These are phyloP conservation scores for Hyaloraphidium curvatum DNA, from an alignment of 192 early-diverging fungal genomes.

Conservation along the genomic window DNA sequence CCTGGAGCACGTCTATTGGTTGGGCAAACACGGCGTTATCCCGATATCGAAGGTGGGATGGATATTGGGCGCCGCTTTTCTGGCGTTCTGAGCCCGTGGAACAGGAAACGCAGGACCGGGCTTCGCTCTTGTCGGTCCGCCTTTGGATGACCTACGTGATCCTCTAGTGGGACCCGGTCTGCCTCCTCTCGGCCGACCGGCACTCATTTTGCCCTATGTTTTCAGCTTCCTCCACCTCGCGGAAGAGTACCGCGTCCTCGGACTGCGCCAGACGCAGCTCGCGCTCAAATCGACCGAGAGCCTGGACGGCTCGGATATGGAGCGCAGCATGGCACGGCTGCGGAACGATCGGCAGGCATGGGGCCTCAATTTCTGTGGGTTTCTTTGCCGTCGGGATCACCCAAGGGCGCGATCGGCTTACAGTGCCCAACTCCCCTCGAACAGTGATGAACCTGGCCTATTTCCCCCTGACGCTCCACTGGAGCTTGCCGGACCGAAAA, in stretches of 20 bases:
- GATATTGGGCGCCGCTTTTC: neutral
- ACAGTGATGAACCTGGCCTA: neutral
- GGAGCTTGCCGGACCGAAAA: neutral
- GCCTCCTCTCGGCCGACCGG: too few relatives aligned
- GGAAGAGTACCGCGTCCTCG: neutral
- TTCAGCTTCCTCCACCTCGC: slow-evolving; percentile 3
- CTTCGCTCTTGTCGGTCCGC: neutral
- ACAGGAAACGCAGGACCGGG: neutral
- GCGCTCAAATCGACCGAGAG: neutral
- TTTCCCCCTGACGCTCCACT: neutral
- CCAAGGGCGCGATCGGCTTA: neutral
- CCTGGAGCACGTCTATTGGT: neutral
- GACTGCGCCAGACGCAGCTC: neutral
- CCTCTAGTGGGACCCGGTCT: too few relatives aligned
- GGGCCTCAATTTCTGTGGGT: neutral
- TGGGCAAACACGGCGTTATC: neutral
- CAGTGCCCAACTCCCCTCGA: neutral
- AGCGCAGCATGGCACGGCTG: neutral
- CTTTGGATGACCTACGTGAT: neutral
- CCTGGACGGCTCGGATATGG: neutral
- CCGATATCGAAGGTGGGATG: neutral
- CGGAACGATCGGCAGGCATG: neutral
- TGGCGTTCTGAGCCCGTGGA: neutral
- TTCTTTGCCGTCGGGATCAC: neutral
- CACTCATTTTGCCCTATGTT: too few relatives aligned